Evolutionary conservation across 306 rosid species (phyloP).

Genomic region (Urtica urens): DNA sequence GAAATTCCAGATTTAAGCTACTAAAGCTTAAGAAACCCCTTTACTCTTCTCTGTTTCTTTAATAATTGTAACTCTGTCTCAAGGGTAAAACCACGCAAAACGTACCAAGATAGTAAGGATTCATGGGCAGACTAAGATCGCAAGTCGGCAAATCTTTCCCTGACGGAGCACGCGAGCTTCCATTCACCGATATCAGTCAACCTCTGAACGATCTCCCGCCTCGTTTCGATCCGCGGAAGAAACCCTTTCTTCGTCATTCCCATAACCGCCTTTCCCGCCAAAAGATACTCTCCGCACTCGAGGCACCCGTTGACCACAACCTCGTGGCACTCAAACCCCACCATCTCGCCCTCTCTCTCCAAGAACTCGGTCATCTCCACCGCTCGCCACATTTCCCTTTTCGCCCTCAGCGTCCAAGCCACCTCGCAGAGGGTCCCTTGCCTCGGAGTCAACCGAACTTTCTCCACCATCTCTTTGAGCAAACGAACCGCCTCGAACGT

Average conservation of each 20-base stretch:
- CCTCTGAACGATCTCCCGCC: constrained; percentile 73
- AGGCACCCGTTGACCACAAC: constrained; percentile 58
- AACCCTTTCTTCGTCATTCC: constrained; percentile 44
- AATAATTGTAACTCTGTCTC: too few relatives aligned
- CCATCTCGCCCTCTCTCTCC: constrained; percentile 35
- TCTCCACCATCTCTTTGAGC: constrained; percentile 39
- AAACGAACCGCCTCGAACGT: constrained; percentile 38
- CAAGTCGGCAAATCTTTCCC: constrained; percentile 53
- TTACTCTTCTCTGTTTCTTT: too few relatives aligned
- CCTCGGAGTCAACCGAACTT: constrained; percentile 33
- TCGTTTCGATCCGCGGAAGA: constrained; percentile 50
- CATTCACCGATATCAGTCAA: constrained; percentile 53
- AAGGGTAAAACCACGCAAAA: too few relatives aligned
- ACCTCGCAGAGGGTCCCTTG: constrained; percentile 37
- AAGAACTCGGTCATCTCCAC: constrained; percentile 50
- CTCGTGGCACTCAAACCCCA: constrained; percentile 75
- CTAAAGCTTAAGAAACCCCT: too few relatives aligned
- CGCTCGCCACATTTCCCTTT: constrained; percentile 55
- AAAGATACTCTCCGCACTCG: constrained; percentile 55
- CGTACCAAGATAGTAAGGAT: too few relatives aligned
- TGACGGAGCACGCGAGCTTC: constrained; percentile 63
- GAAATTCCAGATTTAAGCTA: too few relatives aligned
- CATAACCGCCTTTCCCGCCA: constrained; percentile 63
- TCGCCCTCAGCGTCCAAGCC: constrained; percentile 40
- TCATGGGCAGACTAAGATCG: constrained; percentile 39